Conservation (phyloP, 495 filamentous ascomycete genomes). For the Tuber aestivum region DNA sequence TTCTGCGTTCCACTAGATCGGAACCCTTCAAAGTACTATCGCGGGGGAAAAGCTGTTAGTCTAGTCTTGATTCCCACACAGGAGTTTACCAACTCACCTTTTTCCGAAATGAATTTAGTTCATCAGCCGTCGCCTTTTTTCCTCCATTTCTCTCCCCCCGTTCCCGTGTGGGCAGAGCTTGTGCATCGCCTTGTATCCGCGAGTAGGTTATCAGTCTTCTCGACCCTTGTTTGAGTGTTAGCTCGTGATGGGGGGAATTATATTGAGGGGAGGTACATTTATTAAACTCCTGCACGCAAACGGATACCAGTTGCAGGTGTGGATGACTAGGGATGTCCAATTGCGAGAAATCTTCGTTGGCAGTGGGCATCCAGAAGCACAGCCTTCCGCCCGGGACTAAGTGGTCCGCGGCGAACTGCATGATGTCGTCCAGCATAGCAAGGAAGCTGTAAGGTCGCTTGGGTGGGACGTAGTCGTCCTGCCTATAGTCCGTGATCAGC, state of each 20-base stretch:
- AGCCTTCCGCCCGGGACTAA: constrained; percentile 77
- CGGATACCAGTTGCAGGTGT: constrained; percentile 64
- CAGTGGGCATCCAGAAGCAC: constrained; percentile 95
- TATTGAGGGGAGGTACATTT: constrained; percentile 59
- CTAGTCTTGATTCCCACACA: background rate
- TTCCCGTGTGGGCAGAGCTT: constrained; percentile 46
- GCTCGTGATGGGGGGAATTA: background rate
- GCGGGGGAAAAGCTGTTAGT: background rate
- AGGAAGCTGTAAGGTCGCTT: constrained; percentile 87
- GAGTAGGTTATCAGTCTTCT: constrained; percentile 79
- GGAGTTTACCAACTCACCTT: constrained; percentile 25
- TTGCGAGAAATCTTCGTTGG: constrained; percentile 68
- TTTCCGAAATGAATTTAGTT: constrained; percentile 74
- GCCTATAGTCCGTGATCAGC: constrained; percentile 45
- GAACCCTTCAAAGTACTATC: background rate
- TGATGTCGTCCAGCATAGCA: constrained; percentile 80
- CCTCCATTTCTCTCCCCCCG: constrained; percentile 23
- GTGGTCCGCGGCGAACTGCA: constrained; percentile 69
- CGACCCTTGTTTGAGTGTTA: constrained; percentile 56
- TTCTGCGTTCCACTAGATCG: background rate
- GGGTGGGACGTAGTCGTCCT: constrained; percentile 74
- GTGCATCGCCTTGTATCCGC: constrained; percentile 58
- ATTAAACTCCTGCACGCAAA: constrained; percentile 79
- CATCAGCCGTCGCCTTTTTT: constrained; percentile 54
- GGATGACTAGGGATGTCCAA: constrained; percentile 72